phyloP scores from a whole-genome alignment of 148 eudicot genomes.

The Drosera capensis region DNA sequence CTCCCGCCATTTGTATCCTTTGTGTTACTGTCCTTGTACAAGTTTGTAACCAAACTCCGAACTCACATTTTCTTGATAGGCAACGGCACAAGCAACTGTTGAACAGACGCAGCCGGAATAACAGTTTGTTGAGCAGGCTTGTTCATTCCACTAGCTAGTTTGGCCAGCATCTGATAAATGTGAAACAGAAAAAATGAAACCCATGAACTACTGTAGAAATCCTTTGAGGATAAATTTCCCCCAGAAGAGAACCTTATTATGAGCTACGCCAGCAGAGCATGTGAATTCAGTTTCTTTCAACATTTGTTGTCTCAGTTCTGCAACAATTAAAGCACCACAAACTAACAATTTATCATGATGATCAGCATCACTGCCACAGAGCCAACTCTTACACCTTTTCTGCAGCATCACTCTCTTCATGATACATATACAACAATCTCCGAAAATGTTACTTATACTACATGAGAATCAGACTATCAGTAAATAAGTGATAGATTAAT shows the following conservation, averaged over 20 bases:
- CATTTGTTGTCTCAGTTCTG: slow-evolving; percentile 83
- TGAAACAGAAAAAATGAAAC: slow-evolving; percentile 2
- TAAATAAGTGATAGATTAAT: too few relatives aligned
- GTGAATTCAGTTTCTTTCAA: slow-evolving; percentile 79
- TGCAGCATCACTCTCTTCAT: slow-evolving; percentile 33
- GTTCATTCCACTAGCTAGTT: slow-evolving; percentile 89
- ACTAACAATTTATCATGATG: slow-evolving; percentile 70
- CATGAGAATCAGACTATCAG: too few relatives aligned
- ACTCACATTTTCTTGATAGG: slow-evolving; percentile 95
- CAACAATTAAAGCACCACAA: slow-evolving; percentile 86
- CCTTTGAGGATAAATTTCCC: neutral
- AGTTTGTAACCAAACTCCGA: too few relatives aligned
- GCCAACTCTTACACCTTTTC: slow-evolving; percentile 54
- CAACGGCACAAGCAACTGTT: slow-evolving; percentile 50
- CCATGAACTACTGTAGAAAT: neutral
- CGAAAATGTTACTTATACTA: too few relatives aligned
- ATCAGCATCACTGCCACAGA: slow-evolving; percentile 43
- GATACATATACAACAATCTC: too few relatives aligned
- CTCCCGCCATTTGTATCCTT: too few relatives aligned
- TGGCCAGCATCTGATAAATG: slow-evolving; percentile 67
- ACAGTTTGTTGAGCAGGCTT: slow-evolving; percentile 96
- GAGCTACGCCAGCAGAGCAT: slow-evolving; percentile 93
- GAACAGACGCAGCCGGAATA: slow-evolving; percentile 59
- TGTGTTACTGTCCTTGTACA: too few relatives aligned
- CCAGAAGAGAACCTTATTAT: slow-evolving; percentile 51